Base-by-base conservation (phyloP, 805 yeast genomes). In the Wickerhamomyces subpelliculosus region DNA sequence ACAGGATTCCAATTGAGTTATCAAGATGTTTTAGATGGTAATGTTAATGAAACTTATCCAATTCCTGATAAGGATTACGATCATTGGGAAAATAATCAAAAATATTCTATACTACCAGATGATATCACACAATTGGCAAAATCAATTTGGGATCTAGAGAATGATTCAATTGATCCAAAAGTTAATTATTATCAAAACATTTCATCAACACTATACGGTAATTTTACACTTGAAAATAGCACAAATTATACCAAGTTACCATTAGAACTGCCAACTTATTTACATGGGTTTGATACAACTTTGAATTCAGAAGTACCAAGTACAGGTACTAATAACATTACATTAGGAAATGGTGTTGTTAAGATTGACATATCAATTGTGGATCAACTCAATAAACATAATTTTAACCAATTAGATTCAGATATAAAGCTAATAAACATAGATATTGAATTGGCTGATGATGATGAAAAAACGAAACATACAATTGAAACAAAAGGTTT, bases 1-100 rank as follows among this genome's bases (percentile, higher is more conserved):
- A 82, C 93, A 0, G 96, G 96, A 4, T 74, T 80, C 41, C 70
- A 67, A 48, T 58, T 80, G 25, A 75, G 86, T 23, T 85, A 84
- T 48, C 63, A 67, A 9, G 94, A 82, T 57, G 69, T 66, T 13
- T 17, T 70, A 2, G 55, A 62, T 5, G 72, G 72, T 11, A 59
- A 68, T 35, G 65, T 65, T 21, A 63, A 59, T 1, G 67, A 70
- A 42, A 67, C 75, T 0, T 80, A 80, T 72, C 89, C 89, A 0
- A 55, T 80, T 20, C 75, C 64, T 1, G 62, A 58, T 6, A 65
- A 62, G 37, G 58, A 64, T 33, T 66, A 77, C 39, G 49, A 60
- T 7, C 58, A 66, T 3, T 74, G 78, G 61, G 34, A 50, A 19
- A 78, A 75, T 42, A 64, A 67, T 42, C 74, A 82, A 48, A 53